phyloP scores from a whole-genome alignment of 805 yeast species.

The Saturnispora sanitii region DNA sequence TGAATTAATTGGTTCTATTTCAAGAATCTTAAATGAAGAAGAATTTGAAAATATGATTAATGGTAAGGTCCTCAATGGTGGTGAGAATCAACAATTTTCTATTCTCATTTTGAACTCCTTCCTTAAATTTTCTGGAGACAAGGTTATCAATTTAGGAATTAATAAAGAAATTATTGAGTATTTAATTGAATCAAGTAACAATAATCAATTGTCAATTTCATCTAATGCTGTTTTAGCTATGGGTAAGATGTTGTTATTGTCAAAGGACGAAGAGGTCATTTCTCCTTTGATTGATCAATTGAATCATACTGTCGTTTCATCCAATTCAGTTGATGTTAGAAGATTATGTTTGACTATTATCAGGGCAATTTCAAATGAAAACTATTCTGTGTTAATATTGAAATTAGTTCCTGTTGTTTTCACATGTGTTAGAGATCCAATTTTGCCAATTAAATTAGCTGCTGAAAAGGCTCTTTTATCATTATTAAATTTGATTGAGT shows the following conservation, averaged over 20 bases:
- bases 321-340: constrained; percentile 65
- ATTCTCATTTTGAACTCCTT: constrained; percentile 70
- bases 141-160: constrained; percentile 45
- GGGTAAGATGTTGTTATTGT: constrained; percentile 64
- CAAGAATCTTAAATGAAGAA: constrained; percentile 52
- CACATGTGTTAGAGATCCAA: constrained; percentile 73
- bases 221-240: constrained; percentile 73
- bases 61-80: constrained; percentile 42
- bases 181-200: constrained; percentile 34
- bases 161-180: constrained; percentile 40
- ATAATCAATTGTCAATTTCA: constrained; percentile 42
- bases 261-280: constrained; percentile 24
- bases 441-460: constrained; percentile 86
- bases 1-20: constrained; percentile 63
- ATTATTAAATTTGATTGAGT: constrained; percentile 57
- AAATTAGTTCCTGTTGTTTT: constrained; percentile 64
- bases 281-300: constrained; percentile 39
- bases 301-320: constrained; percentile 35
- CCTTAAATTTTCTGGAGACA: constrained; percentile 64
- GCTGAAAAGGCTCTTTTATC: constrained; percentile 85
- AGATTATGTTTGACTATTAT: constrained; percentile 67
- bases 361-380: constrained; percentile 36
- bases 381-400: background rate
- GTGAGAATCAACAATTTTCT: constrained; percentile 46
- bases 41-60: constrained; percentile 55